Evolutionary conservation across 2,329 filamentous ascomycete genomes (phyloP).

Genomic region (Ascosphaera acerosa): DNA sequence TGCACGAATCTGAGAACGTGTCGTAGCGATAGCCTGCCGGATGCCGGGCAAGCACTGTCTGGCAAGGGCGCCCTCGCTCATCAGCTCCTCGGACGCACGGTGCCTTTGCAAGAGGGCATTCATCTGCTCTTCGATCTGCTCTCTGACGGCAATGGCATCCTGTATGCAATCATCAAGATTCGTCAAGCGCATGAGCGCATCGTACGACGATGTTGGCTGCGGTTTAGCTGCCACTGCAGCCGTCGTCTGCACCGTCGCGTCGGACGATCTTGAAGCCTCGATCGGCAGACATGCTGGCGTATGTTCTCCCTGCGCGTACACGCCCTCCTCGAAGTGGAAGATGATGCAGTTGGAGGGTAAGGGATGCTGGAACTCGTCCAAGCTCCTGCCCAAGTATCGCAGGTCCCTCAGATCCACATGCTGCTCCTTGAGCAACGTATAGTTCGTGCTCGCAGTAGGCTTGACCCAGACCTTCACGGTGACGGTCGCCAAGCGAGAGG

Average conservation of each 20-base stretch:
- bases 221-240: constrained; percentile 10
- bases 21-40: constrained; percentile 30
- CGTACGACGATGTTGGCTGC: constrained; percentile 55
- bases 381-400: constrained; percentile 47
- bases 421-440: constrained; percentile 46
- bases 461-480: constrained; percentile 51
- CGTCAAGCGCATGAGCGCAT: constrained; percentile 62
- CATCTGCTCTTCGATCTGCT: constrained; percentile 53
- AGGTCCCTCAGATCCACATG: constrained; percentile 43
- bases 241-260: background rate
- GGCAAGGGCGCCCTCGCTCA: constrained; percentile 14
- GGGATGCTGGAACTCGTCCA: constrained; percentile 39
- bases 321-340: constrained; percentile 63
- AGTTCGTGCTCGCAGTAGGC: constrained; percentile 25
- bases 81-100: constrained; percentile 10
- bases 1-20: constrained; percentile 39
- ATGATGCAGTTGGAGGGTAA: constrained; percentile 63
- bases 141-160: constrained; percentile 57
- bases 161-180: constrained; percentile 80
- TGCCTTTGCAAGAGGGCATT: constrained; percentile 25
- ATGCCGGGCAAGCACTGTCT: constrained; percentile 17
- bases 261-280: constrained; percentile 3
- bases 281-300: constrained; percentile 25
- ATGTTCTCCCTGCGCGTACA: constrained; percentile 53
- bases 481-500: constrained; percentile 40